Evolutionary conservation across 208 protist species (phyloP), one percentile per base, ranked within the genome.

Genomic region (Trypanosoma vivax): DNA sequence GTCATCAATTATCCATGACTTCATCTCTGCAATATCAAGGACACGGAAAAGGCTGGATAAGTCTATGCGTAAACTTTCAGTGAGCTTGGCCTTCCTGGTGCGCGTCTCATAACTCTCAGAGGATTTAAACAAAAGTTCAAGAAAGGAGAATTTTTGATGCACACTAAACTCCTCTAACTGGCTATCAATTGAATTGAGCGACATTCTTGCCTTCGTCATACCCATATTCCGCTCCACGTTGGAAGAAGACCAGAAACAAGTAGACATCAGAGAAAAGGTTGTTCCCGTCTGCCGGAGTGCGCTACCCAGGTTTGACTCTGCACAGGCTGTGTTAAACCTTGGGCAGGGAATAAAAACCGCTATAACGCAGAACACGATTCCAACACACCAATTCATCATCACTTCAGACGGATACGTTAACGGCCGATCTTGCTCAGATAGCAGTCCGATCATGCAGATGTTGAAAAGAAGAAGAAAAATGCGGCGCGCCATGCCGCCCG

Each of bases 401-500:
- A 94, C 80, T 6, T 73, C 75, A 45, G 76, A 90, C 21, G 83
- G 73, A 61, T 70, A 91, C 6, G 76, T 3, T 19, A 50, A 49
- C 34, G 43, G 48, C 25, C 65, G 62, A 19, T 33, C 30, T n/a
- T 50, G 35, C 37, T 79, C 38, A 10, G 78, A 34, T 7, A 93
- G 66, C 5, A 93, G 30, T 4, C 79, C 77, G 21, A 93, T 71
- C 56, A 80, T 80, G 51, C 81, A 88, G 45, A 45, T 84, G 65
- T 94, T 94, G 67, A 91, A 91, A 3, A 94, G 67, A n/a, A 91
- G 76, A n/a, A 94, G 71, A 53, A 65, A 83, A 43, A 91, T 83
- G 19, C 87, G 79, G 3, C 80, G 74, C 37, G 65, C 68, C 47
- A 85, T 82, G 25, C 56, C 63, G 19, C 91, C 80, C 21, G 83